Percentiles rank a stretch among this genome's conserved stretches.
Evolutionary conservation across 1,139 yeast genomes (phyloP).

Genomic region (Candida buenavistaensis): DNA sequence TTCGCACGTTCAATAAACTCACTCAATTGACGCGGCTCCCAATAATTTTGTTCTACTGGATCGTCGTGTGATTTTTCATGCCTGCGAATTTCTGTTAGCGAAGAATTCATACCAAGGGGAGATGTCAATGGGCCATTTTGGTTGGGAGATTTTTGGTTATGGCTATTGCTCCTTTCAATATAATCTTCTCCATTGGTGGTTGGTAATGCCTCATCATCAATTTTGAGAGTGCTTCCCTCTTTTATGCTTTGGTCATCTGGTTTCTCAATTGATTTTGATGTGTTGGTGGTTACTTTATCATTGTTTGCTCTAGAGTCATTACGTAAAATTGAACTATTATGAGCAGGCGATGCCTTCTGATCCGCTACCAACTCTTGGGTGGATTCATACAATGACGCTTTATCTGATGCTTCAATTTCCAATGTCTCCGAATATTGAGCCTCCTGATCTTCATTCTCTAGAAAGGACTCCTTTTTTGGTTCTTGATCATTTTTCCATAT

Average conservation of each 20-base stretch:
- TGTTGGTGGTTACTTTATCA: too few relatives aligned
- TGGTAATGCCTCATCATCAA: constrained; percentile 1
- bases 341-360: background rate
- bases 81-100: constrained; percentile 6
- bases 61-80: background rate
- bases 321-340: too few relatives aligned
- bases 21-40: constrained; percentile 11
- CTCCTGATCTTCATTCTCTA: background rate
- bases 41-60: constrained; percentile 1
- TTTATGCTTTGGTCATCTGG: too few relatives aligned
- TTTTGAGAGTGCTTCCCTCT: background rate
- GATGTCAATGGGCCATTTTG: constrained; percentile 10
- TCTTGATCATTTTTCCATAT: background rate
- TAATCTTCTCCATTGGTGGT: background rate
- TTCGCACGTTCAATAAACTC: constrained; percentile 26
- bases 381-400: background rate
- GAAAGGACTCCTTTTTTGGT: background rate
- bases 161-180: too few relatives aligned
- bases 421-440: background rate
- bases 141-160: background rate
- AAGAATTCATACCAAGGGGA: constrained; percentile 14
- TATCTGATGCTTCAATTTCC: background rate
- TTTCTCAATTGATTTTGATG: too few relatives aligned
- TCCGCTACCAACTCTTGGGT: background rate
- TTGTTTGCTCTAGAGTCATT: too few relatives aligned